Evolutionary conservation across 768 basidiomycete genomes (phyloP).

Genomic region (Kwoniella newhampshirensis): DNA sequence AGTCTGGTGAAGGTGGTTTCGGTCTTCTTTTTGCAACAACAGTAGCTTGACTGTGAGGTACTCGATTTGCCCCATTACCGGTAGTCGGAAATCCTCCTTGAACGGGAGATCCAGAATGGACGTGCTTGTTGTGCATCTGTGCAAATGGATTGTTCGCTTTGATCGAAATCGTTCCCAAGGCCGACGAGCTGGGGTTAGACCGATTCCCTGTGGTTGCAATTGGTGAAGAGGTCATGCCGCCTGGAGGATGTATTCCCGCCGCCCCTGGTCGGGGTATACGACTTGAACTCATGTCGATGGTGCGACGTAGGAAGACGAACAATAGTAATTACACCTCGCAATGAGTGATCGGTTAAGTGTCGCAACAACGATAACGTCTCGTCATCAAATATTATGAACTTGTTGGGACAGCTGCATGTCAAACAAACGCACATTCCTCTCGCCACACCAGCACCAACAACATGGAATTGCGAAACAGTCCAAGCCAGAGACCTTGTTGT

Average conservation of each 20-base stretch:
- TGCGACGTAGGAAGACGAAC: no score
- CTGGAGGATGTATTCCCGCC: constrained; percentile 1
- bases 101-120: not conserved
- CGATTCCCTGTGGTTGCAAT: not conserved
- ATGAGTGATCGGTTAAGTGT: no score
- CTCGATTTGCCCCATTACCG: no score
- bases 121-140: constrained; percentile 7
- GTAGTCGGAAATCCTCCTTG: no score
- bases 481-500: constrained; percentile 14
- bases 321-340: no score
- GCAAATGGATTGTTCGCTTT: constrained; percentile 26
- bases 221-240: constrained; percentile 11
- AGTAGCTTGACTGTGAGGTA: no score
- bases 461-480: constrained; percentile 2
- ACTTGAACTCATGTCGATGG: constrained; percentile 31
- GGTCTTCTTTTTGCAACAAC: no score
- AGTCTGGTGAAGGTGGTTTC: constrained; percentile 26
- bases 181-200: constrained; percentile 5
- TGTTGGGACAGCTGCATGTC: no score
- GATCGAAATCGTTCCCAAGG: constrained; percentile 11
- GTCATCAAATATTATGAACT: no score
- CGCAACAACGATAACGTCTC: no score
- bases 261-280: constrained; percentile 35
- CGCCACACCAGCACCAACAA: constrained; percentile 14
- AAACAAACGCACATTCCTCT: not conserved